These are phyloP conservation scores for Claviceps maximensis DNA, from an alignment of 2,329 filamentous ascomycete genomes.

Conservation along the genomic window DNA sequence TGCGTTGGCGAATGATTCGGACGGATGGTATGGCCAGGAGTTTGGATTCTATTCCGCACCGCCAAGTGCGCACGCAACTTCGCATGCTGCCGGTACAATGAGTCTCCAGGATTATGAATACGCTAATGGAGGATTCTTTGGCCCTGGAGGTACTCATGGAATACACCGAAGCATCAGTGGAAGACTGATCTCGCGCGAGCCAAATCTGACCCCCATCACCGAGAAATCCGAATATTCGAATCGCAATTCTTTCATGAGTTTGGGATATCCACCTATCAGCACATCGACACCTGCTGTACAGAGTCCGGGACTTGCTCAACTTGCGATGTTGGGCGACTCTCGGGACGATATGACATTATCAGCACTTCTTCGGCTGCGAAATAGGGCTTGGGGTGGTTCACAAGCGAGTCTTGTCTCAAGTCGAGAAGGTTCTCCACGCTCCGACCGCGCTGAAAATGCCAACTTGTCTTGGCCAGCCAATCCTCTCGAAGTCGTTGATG, in stretches of 20 bases:
- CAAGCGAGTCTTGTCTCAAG: slow-evolving; percentile 54
- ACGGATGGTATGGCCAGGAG: slow-evolving; percentile 90
- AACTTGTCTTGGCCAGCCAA: slow-evolving; percentile 4
- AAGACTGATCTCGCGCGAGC: slow-evolving; percentile 63
- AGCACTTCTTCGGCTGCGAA: slow-evolving; percentile 58
- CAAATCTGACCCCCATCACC: slow-evolving; percentile 90
- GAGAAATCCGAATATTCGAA: slow-evolving; percentile 94
- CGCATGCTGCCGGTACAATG: slow-evolving; percentile 25
- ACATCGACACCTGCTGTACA: slow-evolving; percentile 37
- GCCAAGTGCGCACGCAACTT: slow-evolving; percentile 27
- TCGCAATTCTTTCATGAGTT: slow-evolving; percentile 75
- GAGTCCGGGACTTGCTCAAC: slow-evolving; percentile 64
- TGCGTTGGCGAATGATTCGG: slow-evolving; percentile 79
- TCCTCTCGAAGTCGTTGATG: slow-evolving; percentile 1
- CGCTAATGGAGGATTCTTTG: slow-evolving; percentile 80
- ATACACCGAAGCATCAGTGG: slow-evolving; percentile 60
- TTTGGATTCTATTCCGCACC: slow-evolving; percentile 85
- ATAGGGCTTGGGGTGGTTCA: slow-evolving; percentile 69
- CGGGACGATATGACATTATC: slow-evolving; percentile 58
- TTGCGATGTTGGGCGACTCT: slow-evolving; percentile 50
- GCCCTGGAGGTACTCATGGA: slow-evolving; percentile 44
- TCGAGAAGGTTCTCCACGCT: slow-evolving; percentile 36
- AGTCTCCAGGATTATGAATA: slow-evolving; percentile 38
- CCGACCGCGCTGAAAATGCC: slow-evolving; percentile 33
- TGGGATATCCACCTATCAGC: slow-evolving; percentile 30